Conservation (phyloP, 371 early-diverging fungal species). For the Encephalitozoon cuniculi region DNA sequence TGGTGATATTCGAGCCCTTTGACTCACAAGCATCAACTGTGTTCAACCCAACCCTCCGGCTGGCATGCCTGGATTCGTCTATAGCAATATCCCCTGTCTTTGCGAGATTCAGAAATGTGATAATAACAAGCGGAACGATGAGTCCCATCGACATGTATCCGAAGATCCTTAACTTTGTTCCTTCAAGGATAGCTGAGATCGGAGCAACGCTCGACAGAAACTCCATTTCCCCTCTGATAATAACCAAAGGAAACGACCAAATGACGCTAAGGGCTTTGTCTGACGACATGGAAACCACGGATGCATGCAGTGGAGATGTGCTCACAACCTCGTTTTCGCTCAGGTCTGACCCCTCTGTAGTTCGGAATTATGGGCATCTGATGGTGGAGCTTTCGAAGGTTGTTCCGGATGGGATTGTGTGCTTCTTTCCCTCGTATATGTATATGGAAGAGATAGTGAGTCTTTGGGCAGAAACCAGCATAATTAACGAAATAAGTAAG, state of each 20-base stretch:
- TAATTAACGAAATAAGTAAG: conserved; percentile 70
- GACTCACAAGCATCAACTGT: conserved; percentile 78
- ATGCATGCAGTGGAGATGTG: conserved; percentile 54
- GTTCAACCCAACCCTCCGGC: conserved; percentile 66
- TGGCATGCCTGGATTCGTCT: conserved; percentile 85
- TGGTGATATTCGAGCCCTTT: conserved; percentile 91
- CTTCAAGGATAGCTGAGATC: conserved; percentile 71
- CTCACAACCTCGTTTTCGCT: conserved; percentile 89
- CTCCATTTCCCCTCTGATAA: conserved; percentile 82
- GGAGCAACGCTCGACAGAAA: conserved; percentile 79
- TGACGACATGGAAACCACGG: not conserved
- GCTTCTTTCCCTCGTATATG: conserved; percentile 94
- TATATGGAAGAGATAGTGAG: conserved; percentile 97
- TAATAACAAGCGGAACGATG: conserved; percentile 96
- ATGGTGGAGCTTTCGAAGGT: conserved; percentile 80
- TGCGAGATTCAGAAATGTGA: conserved; percentile 81
- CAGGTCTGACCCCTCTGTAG: conserved; percentile 90
- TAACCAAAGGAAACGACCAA: conserved; percentile 62
- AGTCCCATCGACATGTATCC: conserved; percentile 97
- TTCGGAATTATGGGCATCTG: conserved; percentile 93
- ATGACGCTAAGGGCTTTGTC: conserved; percentile 50
- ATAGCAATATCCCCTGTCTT: conserved; percentile 90
- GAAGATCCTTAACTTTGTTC: conserved; percentile 78
- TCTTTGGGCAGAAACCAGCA: conserved; percentile 83
- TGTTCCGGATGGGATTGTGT: conserved; percentile 94